Evolutionary conservation across 2,329 filamentous ascomycete species (phyloP).

Genomic region (Monilinia laxa): DNA sequence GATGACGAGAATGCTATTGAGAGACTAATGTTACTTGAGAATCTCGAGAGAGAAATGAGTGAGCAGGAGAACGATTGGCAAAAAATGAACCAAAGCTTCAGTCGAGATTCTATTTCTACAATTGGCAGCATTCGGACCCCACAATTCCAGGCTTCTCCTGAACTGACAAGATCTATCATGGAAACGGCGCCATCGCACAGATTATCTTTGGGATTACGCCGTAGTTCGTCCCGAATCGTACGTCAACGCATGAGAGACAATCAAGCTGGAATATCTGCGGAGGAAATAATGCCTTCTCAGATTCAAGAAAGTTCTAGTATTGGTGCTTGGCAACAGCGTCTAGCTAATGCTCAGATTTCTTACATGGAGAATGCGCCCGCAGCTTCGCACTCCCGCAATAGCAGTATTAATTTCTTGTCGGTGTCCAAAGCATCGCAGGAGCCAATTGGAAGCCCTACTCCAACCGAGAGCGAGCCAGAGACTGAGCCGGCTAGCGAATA

Average conservation of each 20-base stretch:
- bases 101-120: constrained; percentile 39
- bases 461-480: constrained; percentile 48
- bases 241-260: constrained; percentile 43
- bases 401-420: constrained; percentile 45
- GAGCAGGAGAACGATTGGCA: constrained; percentile 61
- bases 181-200: constrained; percentile 34
- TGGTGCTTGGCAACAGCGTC: constrained; percentile 47
- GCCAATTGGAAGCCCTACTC: constrained; percentile 53
- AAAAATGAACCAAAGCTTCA: constrained; percentile 53
- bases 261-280: constrained; percentile 33
- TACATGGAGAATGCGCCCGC: constrained; percentile 46
- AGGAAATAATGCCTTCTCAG: constrained; percentile 32
- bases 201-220: constrained; percentile 44
- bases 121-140: constrained; percentile 35
- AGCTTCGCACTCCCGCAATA: constrained; percentile 39
- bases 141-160: constrained; percentile 32
- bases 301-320: constrained; percentile 42
- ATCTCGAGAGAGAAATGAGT: constrained; percentile 62
- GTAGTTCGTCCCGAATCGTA: constrained; percentile 42
- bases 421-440: constrained; percentile 40
- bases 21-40: constrained; percentile 49
- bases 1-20: constrained; percentile 24
- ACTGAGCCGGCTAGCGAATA: constrained; percentile 16
- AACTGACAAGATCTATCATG: constrained; percentile 25
- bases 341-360: constrained; percentile 49